Conservation (phyloP, 1,284 basidiomycete species). For the Puccinia horiana region DNA sequence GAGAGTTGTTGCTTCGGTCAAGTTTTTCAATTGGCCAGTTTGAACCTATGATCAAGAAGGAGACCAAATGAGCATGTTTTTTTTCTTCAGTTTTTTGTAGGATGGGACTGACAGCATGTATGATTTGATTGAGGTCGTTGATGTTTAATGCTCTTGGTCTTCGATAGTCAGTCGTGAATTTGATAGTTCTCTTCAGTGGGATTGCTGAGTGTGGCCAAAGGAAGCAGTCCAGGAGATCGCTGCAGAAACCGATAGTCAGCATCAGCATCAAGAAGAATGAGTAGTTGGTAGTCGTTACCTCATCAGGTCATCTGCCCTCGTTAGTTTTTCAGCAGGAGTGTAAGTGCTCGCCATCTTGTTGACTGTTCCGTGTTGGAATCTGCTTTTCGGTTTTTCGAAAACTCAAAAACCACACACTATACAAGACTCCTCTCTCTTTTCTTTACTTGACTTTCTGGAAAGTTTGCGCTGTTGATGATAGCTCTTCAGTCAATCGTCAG, state of each 20-base stretch:
- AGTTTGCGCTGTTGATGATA: too few relatives aligned
- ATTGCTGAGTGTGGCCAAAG: conserved; percentile 11
- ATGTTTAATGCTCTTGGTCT: conserved; percentile 24
- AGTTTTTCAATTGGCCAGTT: conserved; percentile 20
- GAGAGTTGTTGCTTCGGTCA: conserved; percentile 26
- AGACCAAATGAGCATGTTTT: neutral
- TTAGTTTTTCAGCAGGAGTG: conserved; percentile 37
- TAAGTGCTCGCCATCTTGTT: neutral
- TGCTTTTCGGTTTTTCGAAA: too few relatives aligned
- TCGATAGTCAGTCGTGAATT: conserved; percentile 35
- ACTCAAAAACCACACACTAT: too few relatives aligned
- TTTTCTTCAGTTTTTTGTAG: neutral
- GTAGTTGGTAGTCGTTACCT: too few relatives aligned
- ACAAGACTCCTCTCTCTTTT: too few relatives aligned
- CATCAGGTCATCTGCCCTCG: conserved; percentile 41
- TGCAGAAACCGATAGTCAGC: too few relatives aligned
- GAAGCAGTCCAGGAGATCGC: conserved; percentile 40
- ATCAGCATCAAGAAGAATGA: too few relatives aligned
- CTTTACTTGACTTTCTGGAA: too few relatives aligned
- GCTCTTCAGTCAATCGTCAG: neutral
- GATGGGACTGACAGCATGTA: neutral
- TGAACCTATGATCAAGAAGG: conserved; percentile 24
- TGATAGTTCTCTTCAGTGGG: conserved; percentile 32
- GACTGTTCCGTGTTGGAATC: neutral
- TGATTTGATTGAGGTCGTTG: conserved; percentile 31